Evolutionary conservation across 257 asterid species (phyloP), one percentile per base, ranked within the genome.

Genomic region (Fraxinus americana): DNA sequence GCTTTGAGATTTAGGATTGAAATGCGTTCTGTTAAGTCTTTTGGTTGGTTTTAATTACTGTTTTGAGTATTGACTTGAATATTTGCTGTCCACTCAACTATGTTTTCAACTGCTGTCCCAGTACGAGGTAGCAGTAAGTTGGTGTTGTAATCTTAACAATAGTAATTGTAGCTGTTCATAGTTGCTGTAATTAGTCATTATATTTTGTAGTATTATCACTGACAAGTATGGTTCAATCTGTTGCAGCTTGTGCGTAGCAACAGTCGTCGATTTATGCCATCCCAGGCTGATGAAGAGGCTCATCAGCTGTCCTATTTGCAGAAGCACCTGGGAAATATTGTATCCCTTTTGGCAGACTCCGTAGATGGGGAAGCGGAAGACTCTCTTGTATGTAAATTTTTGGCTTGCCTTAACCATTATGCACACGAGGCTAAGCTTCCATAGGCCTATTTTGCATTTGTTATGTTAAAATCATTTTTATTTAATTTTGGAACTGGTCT

Each of bases 271-370:
- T 95, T 89, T 83, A 87, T 95, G 91, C 99, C 99, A 73, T 95
- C 99, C 23, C 97, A 90, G 83, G 90, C 88, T 21, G 99, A 95
- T 61, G 99, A 92, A 80, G 97, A 95, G 88, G 98, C 98, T 34
- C 99, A 95, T 77, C 99, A 95, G 88, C 86, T 95, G 52, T 95
- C 97, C 74, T 95, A 92, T 86, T 86, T 95, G 89, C 98, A 95
- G 78, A 92, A 91, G 78, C 99, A 95, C 88, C 75, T 91, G 6
- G 91, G 94, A 72, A 91, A 91, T 85, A 90, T 92, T 83, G 82
- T 95, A n/a, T 90, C 98, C 72, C 99, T 95, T 85, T 81, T 95
- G 88, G 92, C 97, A 30, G 94, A 93, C 82, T 65, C 92, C 17
- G 83, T 83, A 5, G 97, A 92, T 81, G 96, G 88, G 67, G 97